These are phyloP conservation scores for Trifolium pratense DNA, from an alignment of 306 rosid genomes.

Conservation along the genomic window DNA sequence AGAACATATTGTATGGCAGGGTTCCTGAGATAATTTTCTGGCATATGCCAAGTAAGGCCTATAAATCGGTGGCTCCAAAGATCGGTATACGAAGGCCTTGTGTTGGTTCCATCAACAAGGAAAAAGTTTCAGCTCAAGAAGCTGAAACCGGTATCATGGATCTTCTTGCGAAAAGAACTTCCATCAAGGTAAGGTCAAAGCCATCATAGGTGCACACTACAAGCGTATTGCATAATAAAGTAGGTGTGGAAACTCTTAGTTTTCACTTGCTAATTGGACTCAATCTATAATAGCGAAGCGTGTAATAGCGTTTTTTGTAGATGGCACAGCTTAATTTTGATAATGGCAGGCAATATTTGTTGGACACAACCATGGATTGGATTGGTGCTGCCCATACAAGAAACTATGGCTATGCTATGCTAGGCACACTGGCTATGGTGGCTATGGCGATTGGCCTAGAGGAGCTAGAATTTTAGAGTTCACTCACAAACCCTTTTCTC, in stretches of 20 bases:
- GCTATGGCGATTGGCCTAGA: constrained; percentile 76
- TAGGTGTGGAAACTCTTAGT: neutral
- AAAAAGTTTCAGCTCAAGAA: constrained; percentile 77
- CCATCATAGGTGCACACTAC: constrained; percentile 4
- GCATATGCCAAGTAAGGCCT: constrained; percentile 87
- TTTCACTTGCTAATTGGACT: neutral
- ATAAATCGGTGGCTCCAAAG: constrained; percentile 65
- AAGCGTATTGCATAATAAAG: no score
- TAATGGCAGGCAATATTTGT: constrained; percentile 76
- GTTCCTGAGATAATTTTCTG: constrained; percentile 85
- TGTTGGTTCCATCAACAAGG: constrained; percentile 80
- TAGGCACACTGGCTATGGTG: constrained; percentile 83
- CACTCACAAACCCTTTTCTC: constrained; percentile 63
- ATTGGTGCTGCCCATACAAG: constrained; percentile 81
- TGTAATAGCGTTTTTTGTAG: neutral
- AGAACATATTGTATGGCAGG: constrained; percentile 48
- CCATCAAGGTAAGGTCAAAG: constrained; percentile 69
- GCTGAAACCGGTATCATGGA: constrained; percentile 80
- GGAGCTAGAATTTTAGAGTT: constrained; percentile 71
- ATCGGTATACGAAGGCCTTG: constrained; percentile 64
- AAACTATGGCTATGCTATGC: constrained; percentile 80
- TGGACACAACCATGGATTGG: constrained; percentile 90
- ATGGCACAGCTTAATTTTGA: neutral
- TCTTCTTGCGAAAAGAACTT: constrained; percentile 62
- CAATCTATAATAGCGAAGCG: no score